Percentiles rank a stretch among this genome's conserved stretches.
phyloP scores from a whole-genome alignment of 331 rosid species.

The Spiraea crenata region DNA sequence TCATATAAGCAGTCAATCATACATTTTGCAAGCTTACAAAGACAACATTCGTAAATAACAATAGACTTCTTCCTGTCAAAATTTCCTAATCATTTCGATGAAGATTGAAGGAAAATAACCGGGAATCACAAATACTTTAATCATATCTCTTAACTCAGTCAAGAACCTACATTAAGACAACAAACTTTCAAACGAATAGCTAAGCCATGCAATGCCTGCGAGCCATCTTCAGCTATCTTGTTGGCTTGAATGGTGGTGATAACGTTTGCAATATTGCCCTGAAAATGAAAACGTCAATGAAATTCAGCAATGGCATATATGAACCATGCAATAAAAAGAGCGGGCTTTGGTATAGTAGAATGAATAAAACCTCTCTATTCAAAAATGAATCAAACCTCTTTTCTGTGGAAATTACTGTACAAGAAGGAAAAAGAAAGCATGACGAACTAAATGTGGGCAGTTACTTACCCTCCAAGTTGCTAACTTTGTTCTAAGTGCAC shows the following conservation, averaged over 20 bases:
- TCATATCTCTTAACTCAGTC: background rate
- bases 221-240: conserved; percentile 64
- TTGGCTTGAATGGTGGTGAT: conserved; percentile 76
- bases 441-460: too few relatives aligned
- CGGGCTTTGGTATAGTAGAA: background rate
- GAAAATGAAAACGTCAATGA: conserved; percentile 17
- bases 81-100: conserved; percentile 20
- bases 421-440: background rate
- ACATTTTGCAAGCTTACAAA: background rate
- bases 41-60: conserved; percentile 8
- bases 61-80: conserved; percentile 14
- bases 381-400: too few relatives aligned
- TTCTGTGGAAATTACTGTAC: background rate
- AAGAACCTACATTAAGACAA: too few relatives aligned
- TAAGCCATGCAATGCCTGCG: conserved; percentile 67
- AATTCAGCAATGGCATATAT: too few relatives aligned
- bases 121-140: conserved; percentile 1
- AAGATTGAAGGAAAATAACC: background rate
- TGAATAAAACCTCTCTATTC: background rate
- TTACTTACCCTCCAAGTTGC: conserved; percentile 73
- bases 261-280: conserved; percentile 75
- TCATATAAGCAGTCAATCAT: conserved; percentile 4
- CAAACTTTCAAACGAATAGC: conserved; percentile 48
- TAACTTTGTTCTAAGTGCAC: conserved; percentile 62
- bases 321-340: background rate